Conservation (phyloP, 2,329 filamentous ascomycete genomes). For the Akanthomyces muscarius region DNA sequence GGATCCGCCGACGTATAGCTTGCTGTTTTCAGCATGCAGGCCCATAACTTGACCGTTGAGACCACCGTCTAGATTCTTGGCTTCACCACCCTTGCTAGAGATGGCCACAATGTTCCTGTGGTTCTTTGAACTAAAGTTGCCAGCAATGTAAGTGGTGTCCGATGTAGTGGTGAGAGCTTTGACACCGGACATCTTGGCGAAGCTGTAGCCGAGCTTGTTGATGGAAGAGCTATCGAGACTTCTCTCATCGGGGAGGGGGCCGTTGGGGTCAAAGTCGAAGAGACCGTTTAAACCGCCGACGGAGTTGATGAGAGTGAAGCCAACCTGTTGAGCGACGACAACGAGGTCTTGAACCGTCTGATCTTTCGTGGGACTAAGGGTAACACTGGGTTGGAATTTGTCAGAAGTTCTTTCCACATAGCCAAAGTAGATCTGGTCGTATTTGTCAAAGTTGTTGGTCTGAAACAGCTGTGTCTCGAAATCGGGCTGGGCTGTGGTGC, state of each 20-base stretch:
- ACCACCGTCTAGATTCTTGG: constrained; percentile 63
- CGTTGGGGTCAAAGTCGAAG: constrained; percentile 75
- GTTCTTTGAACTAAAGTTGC: constrained; percentile 70
- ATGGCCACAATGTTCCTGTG: constrained; percentile 77
- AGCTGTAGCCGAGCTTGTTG: constrained; percentile 68
- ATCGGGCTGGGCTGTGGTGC: constrained; percentile 41
- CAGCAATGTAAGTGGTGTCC: constrained; percentile 69
- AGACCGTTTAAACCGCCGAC: constrained; percentile 82
- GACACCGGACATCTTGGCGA: constrained; percentile 65
- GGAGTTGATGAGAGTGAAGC: constrained; percentile 69
- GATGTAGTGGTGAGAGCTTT: constrained; percentile 62
- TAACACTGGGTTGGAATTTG: constrained; percentile 76
- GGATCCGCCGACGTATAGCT: constrained; percentile 76
- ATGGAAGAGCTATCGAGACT: constrained; percentile 70
- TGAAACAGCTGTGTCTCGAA: constrained; percentile 69
- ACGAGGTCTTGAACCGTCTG: constrained; percentile 61
- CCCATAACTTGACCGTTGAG: constrained; percentile 74
- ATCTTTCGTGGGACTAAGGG: constrained; percentile 63
- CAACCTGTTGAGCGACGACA: constrained; percentile 84
- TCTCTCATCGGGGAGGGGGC: constrained; percentile 49
- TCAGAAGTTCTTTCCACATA: constrained; percentile 70
- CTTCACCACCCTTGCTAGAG: constrained; percentile 52
- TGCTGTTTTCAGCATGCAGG: constrained; percentile 62
- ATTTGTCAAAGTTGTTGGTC: constrained; percentile 95
- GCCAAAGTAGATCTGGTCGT: constrained; percentile 86